These are phyloP conservation scores for Phytophthora megakarya DNA, from an alignment of 352 stramenopile species.

Conservation along the genomic window DNA sequence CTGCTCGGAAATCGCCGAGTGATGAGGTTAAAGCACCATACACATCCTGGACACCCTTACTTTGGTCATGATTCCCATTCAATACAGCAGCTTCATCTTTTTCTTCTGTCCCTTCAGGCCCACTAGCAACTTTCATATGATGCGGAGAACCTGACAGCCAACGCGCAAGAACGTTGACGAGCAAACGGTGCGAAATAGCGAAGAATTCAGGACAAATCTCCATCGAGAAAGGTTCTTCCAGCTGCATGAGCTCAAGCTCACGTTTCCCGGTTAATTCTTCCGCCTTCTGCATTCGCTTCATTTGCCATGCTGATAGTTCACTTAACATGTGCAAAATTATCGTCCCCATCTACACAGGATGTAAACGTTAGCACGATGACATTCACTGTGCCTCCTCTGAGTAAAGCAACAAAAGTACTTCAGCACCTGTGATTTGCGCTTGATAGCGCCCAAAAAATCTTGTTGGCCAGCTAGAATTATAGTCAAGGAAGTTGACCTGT, in stretches of 20 bases:
- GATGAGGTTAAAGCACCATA: constrained; percentile 35
- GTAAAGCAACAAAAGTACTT: background rate
- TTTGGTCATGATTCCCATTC: constrained; percentile 4
- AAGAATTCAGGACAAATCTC: constrained; percentile 84
- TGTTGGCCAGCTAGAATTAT: constrained; percentile 22
- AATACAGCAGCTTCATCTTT: constrained; percentile 17
- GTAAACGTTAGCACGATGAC: constrained; percentile 13
- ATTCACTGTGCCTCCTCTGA: background rate
- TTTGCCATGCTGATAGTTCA: constrained; percentile 85
- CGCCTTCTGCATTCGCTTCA: constrained; percentile 89
- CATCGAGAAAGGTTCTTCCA: constrained; percentile 85
- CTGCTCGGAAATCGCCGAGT: constrained; percentile 21
- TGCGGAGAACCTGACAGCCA: constrained; percentile 49
- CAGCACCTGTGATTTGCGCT: constrained; percentile 78
- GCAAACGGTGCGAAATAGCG: constrained; percentile 63
- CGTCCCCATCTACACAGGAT: constrained; percentile 61
- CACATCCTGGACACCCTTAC: constrained; percentile 16
- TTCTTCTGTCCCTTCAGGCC: constrained; percentile 29
- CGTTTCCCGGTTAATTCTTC: constrained; percentile 78
- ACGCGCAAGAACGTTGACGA: constrained; percentile 59
- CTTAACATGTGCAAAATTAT: constrained; percentile 75
- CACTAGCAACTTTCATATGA: constrained; percentile 6
- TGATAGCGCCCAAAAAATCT: constrained; percentile 52
- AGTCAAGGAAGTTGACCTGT: constrained; percentile 20
- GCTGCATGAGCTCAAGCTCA: constrained; percentile 70